Base-by-base conservation (phyloP, 2,329 filamentous ascomycete species). In the Eutypella sp. region DNA sequence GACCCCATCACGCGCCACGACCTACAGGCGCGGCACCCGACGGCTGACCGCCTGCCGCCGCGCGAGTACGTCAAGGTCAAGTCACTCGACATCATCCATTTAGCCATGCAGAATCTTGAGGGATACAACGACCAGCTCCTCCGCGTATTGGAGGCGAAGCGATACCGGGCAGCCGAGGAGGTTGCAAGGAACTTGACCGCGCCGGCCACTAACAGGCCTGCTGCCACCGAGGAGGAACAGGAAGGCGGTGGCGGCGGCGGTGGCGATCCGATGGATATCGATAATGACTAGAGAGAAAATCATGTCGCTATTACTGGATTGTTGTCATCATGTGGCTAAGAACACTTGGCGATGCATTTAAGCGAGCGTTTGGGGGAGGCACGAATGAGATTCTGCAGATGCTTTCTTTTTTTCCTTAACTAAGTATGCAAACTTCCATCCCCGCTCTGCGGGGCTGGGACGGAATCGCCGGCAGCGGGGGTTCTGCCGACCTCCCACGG, bases 401-500 rank as follows among this genome's bases (percentile, higher is more conserved):
- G 36, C 34, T 31, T 40, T 20, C 9, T 2, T 33, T 16, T 13
- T 10, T 20, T 39, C 20, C 36, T 11, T 13, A 39, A 15, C 18
- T 22, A 22, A 41, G 39, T 47, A 52, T 34, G 41, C 44, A n/a
- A n/a, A 11, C 31, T 39, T 3, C 40, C 34, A 40, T 48, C 47
- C 19, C 31, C 45, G n/a, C n/a, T n/a, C n/a, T n/a, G n/a, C 38
- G 38, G 20, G 7, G 34, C 24, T 6, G 42, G 39, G 20, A 22
- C 38, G 2, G 27, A 15, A 36, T 40, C 8, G 10, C 46, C 43
- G 9, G 40, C 15, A n/a, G 47, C 36, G 34, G 47, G 23, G 3
- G 42, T 40, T 22, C 64, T 65, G 16, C 76, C 72, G 53, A 74
- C 81, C 67, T 90, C 86, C 86, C 86, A 91, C 2, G 86, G 86